Conservation (phyloP, 139 green algal genomes). For the Astrephomene gubernaculifera region DNA sequence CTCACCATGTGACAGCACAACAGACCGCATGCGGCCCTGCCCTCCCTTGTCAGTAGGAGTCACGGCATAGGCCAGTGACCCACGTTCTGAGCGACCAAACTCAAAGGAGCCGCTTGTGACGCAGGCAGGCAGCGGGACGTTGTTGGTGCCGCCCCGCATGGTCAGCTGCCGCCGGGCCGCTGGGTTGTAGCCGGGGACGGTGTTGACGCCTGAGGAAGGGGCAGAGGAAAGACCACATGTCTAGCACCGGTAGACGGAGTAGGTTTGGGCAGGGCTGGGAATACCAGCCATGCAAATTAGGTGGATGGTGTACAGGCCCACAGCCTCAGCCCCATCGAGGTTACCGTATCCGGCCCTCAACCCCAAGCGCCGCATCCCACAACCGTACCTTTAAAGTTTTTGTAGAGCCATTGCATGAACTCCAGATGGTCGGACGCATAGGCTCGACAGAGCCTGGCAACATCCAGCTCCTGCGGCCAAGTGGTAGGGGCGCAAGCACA, state of each 20-base stretch:
- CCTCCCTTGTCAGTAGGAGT: too few species aligned
- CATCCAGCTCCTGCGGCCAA: slow-evolving; percentile 63
- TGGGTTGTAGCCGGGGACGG: slow-evolving; percentile 48
- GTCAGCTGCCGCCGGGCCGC: slow-evolving; percentile 41
- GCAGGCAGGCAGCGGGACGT: slow-evolving; percentile 54
- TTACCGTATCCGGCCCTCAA: too few species aligned
- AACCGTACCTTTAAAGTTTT: slow-evolving; percentile 53
- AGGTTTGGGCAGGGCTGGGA: too few species aligned
- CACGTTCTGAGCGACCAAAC: slow-evolving; percentile 30
- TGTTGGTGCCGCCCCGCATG: slow-evolving; percentile 46
- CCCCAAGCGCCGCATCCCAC: too few species aligned
- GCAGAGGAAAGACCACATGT: too few species aligned
- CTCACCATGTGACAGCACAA: too few species aligned
- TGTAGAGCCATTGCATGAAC: slow-evolving; percentile 73
- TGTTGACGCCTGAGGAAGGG: slow-evolving; percentile 41
- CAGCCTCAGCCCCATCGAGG: too few species aligned
- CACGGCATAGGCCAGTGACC: neutral
- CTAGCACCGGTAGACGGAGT: too few species aligned
- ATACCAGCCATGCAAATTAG: too few species aligned
- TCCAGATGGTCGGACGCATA: slow-evolving; percentile 58
- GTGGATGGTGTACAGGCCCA: too few species aligned
- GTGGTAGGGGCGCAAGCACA: too few species aligned
- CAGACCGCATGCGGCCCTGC: too few species aligned
- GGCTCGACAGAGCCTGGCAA: slow-evolving; percentile 58
- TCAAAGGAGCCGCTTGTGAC: slow-evolving; percentile 23